Base-by-base conservation (phyloP, 371 early-diverging fungal genomes). In the Mucor indicus region DNA sequence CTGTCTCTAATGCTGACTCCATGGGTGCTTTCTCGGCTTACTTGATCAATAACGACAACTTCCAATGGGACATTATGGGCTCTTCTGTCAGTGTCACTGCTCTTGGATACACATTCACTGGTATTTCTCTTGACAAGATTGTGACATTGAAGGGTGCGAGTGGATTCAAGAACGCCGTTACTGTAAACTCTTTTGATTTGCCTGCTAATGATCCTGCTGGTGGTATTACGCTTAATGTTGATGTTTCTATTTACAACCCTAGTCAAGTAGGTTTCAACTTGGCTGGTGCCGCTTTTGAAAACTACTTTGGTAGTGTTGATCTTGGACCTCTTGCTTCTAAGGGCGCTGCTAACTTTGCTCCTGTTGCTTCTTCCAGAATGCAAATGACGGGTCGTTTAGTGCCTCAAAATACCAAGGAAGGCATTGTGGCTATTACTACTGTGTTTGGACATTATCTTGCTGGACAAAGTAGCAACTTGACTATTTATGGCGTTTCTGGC, bases 241-340 rank as follows among this genome's bases (percentile, higher is more conserved):
- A 64, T 6, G 77, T 81, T 10, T 55, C 67, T 8, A 72, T 83
- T 43, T 62, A 60, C 39, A 70, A 70, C 54, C 84, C 84, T 12
- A 71, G 73, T 47, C 80, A 78, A 54, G 67, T 83, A 33, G 83
- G 83, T 44, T 77, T 83, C 58, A 42, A 57, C 11, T 51, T 75
- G 20, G 45, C 44, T n/a, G 64, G 65, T 49, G 72, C 50, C 35
- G 44, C 41, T 2, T 71, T 75, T 40, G 51, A 60, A 19, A 48
- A 62, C 8, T 62, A 50, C 45, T 75, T 57, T 30, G 38, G 46
- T 4, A 45, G 62, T 43, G 38, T 69, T 10, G 16, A 45, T 16
- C 22, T 74, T 27, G 77, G 70, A 30, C 69, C 72, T 16, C 52
- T 74, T 36, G 60, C 59, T 16, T 57, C 69, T 4, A 48, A 62